Conservation (phyloP, 2,329 filamentous ascomycete genomes). For the Scytalidium sp. region DNA sequence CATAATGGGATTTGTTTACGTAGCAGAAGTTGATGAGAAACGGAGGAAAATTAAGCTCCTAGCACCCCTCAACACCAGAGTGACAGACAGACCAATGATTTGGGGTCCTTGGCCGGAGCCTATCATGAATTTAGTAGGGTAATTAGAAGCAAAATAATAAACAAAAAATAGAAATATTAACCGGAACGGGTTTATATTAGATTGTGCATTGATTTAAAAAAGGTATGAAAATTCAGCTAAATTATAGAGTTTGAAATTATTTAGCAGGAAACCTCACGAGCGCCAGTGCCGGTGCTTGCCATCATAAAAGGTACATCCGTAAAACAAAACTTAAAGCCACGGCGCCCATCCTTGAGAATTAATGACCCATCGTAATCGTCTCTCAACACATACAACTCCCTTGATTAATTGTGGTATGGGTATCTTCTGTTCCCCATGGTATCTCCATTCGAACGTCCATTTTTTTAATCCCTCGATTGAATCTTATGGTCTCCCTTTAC, state of each 20-base stretch:
- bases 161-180: not conserved
- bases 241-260: not conserved
- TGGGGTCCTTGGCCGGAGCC: slow-evolving; percentile 87
- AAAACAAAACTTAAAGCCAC: not conserved
- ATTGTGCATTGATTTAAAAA: not conserved
- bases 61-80: slow-evolving; percentile 76
- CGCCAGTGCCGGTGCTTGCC: not conserved
- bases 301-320: not conserved
- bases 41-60: slow-evolving; percentile 78
- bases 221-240: not conserved
- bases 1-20: slow-evolving; percentile 90
- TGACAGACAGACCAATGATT: slow-evolving; percentile 77
- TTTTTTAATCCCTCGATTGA: slow-evolving; percentile 46
- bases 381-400: not conserved
- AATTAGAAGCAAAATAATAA: not conserved
- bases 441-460: not conserved
- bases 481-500: slow-evolving; percentile 90
- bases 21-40: slow-evolving; percentile 85
- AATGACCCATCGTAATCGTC: not conserved
- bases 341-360: not conserved
- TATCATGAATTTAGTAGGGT: slow-evolving; percentile 47
- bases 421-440: not conserved
- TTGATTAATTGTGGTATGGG: not conserved
- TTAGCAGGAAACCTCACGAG: not conserved
- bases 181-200: not conserved